A percentile compares a stretch with the other conserved stretches of the same genome.
Evolutionary conservation across 2,329 filamentous ascomycete genomes (phyloP).

Genomic region (Arachnomyces sp.): DNA sequence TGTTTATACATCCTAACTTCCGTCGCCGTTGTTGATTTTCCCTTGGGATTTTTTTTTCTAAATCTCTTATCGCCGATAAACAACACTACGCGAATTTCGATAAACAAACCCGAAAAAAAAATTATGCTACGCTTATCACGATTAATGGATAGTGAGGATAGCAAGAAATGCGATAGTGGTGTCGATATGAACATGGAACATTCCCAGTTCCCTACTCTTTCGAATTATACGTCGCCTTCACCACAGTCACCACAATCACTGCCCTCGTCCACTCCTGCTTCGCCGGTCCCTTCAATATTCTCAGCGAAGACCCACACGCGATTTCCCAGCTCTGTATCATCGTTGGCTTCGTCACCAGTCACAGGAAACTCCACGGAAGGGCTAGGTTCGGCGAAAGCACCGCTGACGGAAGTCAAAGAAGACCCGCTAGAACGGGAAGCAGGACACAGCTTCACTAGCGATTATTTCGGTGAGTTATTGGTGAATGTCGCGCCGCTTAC

Average conservation of each 20-base stretch:
- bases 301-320: conserved; percentile 31
- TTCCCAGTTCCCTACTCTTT: conserved; percentile 9
- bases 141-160: conserved; percentile 27
- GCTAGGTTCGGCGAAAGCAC: conserved; percentile 50
- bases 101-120: conserved; percentile 2
- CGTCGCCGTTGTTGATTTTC: no score
- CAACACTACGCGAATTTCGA: not conserved
- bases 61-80: no score
- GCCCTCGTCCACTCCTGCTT: conserved; percentile 31
- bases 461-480: conserved; percentile 64
- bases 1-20: no score
- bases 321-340: conserved; percentile 65
- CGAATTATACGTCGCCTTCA: conserved; percentile 9
- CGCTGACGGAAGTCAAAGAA: conserved; percentile 75
- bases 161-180: conserved; percentile 24
- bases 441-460: conserved; percentile 45
- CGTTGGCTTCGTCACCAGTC: conserved; percentile 56
- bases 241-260: conserved; percentile 26
- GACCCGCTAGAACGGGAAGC: conserved; percentile 64
- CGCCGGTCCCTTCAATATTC: conserved; percentile 34
- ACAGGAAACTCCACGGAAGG: conserved; percentile 44
- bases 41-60: no score
- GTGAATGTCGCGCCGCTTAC: conserved; percentile 4
- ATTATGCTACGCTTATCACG: conserved; percentile 30
- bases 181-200: conserved; percentile 19